Evolutionary conservation across 2,329 filamentous ascomycete species (phyloP).

Genomic region (Aspergillus awamori): DNA sequence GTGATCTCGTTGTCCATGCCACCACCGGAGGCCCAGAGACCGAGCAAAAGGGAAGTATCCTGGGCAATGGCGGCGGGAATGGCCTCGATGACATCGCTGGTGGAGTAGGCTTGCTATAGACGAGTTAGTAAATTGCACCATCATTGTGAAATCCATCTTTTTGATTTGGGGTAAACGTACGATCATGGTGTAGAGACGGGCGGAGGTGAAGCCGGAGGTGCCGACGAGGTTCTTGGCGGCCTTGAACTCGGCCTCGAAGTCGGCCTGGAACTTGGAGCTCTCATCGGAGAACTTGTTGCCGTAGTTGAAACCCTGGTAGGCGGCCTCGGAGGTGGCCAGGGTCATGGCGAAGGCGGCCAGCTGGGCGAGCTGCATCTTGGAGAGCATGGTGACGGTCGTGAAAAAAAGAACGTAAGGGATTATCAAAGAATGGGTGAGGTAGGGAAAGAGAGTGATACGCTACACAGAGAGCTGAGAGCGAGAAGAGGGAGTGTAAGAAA

Average conservation of each 20-base stretch:
- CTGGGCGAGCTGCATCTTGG: slow-evolving; percentile 38
- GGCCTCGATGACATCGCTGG: slow-evolving; percentile 67
- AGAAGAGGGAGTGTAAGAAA: neutral
- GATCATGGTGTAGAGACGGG: slow-evolving; percentile 65
- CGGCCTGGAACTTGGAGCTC: slow-evolving; percentile 45
- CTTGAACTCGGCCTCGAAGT: slow-evolving; percentile 50
- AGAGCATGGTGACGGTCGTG: slow-evolving; percentile 17
- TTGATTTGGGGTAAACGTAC: slow-evolving; percentile 23
- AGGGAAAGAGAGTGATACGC: neutral
- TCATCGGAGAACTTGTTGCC: slow-evolving; percentile 45
- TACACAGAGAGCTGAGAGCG: slow-evolving; percentile 5
- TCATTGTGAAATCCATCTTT: neutral
- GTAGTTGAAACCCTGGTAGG: slow-evolving; percentile 54
- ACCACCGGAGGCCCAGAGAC: slow-evolving; percentile 78
- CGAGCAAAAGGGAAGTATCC: slow-evolving; percentile 76
- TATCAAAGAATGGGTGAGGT: neutral
- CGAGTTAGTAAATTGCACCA: slow-evolving; percentile 6
- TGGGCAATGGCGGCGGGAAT: slow-evolving; percentile 83
- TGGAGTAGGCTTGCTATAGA: slow-evolving; percentile 53
- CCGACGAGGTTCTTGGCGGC: slow-evolving; percentile 43
- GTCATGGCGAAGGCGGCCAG: slow-evolving; percentile 40
- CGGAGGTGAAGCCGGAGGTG: slow-evolving; percentile 48
- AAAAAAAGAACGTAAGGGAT: slow-evolving; percentile 3
- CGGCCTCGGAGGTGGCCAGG: slow-evolving; percentile 38
- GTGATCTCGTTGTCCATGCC: slow-evolving; percentile 73